A percentile compares a stretch with the other conserved stretches of the same genome.
Conservation (phyloP, 1,139 yeast genomes). For the Sugiyamaella xylanicola region DNA sequence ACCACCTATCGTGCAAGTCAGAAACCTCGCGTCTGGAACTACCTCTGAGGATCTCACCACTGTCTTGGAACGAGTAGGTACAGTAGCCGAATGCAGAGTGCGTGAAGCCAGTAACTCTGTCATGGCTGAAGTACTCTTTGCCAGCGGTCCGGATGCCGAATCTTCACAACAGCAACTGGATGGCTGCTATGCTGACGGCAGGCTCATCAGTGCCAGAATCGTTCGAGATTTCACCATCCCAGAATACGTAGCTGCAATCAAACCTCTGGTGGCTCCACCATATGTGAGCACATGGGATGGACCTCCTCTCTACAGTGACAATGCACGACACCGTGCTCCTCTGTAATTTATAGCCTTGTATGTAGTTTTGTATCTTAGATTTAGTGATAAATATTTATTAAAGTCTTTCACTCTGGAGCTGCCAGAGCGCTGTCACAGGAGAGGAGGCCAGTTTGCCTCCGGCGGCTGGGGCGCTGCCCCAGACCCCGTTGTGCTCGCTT, state of each 20-base stretch:
- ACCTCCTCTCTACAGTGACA: slow-evolving; percentile 32
- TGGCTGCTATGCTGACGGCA: slow-evolving; percentile 38
- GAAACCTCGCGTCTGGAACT: slow-evolving; percentile 36
- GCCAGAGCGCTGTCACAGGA: too few relatives aligned
- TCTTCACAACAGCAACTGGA: slow-evolving; percentile 33
- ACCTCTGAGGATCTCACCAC: slow-evolving; percentile 36
- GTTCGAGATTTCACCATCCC: slow-evolving; percentile 32
- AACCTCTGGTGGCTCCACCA: slow-evolving; percentile 18
- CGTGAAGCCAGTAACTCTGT: slow-evolving; percentile 27
- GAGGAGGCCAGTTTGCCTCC: not conserved
- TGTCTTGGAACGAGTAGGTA: slow-evolving; percentile 33
- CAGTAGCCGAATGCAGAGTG: slow-evolving; percentile 33
- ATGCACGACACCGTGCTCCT: not conserved
- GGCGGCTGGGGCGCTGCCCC: not conserved
- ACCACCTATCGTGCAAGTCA: slow-evolving; percentile 36
- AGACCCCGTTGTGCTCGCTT: not conserved
- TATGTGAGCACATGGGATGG: slow-evolving; percentile 29
- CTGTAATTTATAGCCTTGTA: not conserved
- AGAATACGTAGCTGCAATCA: slow-evolving; percentile 12
- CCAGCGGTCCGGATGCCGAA: slow-evolving; percentile 28
- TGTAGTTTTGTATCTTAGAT: not conserved
- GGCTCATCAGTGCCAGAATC: slow-evolving; percentile 31
- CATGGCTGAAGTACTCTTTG: slow-evolving; percentile 36
- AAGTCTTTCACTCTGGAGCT: too few relatives aligned
- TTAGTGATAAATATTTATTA: too few relatives aligned